These are phyloP conservation scores for Phyllosticta citrichinensis DNA, from an alignment of 2,329 filamentous ascomycete genomes.

Conservation along the genomic window DNA sequence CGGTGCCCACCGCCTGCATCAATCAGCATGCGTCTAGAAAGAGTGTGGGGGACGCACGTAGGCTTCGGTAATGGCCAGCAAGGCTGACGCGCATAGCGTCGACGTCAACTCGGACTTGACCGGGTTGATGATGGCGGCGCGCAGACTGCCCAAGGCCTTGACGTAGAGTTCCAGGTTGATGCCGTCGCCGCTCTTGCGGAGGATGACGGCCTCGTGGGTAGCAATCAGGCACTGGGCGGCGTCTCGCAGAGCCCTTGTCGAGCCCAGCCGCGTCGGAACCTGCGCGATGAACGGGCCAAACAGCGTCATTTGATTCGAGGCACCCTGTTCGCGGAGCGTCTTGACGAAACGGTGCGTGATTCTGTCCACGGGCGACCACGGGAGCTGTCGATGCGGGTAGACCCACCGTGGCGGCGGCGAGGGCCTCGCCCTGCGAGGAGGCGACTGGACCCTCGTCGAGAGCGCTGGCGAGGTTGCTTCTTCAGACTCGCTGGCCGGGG, in stretches of 20 bases:
- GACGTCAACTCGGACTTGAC: not conserved
- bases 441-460: not conserved
- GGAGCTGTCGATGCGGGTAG: not conserved
- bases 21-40: not conserved
- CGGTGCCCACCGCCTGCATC: not conserved
- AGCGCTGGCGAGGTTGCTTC: not conserved
- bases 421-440: not conserved
- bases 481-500: not conserved
- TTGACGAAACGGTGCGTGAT: conserved; percentile 2
- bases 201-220: conserved; percentile 1
- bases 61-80: conserved; percentile 9
- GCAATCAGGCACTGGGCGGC: conserved; percentile 1
- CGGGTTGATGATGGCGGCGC: not conserved
- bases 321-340: not conserved
- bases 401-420: not conserved
- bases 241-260: not conserved
- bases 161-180: conserved; percentile 7
- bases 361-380: not conserved
- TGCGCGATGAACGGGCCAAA: conserved; percentile 8
- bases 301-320: conserved; percentile 4
- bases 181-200: not conserved
- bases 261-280: conserved; percentile 1
- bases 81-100: conserved; percentile 4
- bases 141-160: conserved; percentile 4
- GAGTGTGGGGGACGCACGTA: not conserved